phyloP scores from a whole-genome alignment of 2,329 filamentous ascomycete species.

The Cladophialophora bantiana region DNA sequence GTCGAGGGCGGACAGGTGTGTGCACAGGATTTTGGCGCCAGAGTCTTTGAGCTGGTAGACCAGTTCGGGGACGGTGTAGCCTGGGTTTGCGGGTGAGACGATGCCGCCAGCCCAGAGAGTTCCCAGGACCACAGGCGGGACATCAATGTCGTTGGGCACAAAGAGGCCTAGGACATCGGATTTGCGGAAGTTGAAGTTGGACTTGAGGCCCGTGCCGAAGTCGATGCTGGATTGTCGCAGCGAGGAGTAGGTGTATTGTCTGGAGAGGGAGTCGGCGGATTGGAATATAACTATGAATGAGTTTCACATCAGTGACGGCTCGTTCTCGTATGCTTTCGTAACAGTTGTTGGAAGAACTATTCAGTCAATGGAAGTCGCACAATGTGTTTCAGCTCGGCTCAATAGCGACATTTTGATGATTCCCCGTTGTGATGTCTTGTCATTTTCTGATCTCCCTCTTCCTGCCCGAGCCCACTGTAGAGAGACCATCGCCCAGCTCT shows the following conservation, averaged over 20 bases:
- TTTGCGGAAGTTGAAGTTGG: conserved; percentile 77
- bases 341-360: background rate
- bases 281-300: conserved; percentile 72
- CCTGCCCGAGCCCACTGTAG: no score
- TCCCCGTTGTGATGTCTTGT: no score
- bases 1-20: conserved; percentile 71
- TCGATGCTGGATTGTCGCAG: conserved; percentile 69
- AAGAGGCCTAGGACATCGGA: conserved; percentile 84
- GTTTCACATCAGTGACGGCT: background rate
- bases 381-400: no score
- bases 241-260: conserved; percentile 72
- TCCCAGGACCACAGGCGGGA: conserved; percentile 77
- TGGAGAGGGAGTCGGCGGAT: conserved; percentile 72
- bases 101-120: conserved; percentile 83
- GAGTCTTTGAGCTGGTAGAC: conserved; percentile 83
- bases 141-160: conserved; percentile 86
- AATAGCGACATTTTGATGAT: no score
- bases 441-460: no score
- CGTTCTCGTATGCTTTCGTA: background rate
- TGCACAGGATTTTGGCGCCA: conserved; percentile 75
- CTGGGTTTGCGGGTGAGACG: conserved; percentile 84
- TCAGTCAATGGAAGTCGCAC: no score
- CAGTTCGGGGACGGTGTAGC: conserved; percentile 83
- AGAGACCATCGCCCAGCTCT: no score
- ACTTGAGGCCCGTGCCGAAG: conserved; percentile 82